These are phyloP conservation scores for Ophiostoma triangulosporum DNA, from an alignment of 2,329 filamentous ascomycete genomes.

Conservation along the genomic window DNA sequence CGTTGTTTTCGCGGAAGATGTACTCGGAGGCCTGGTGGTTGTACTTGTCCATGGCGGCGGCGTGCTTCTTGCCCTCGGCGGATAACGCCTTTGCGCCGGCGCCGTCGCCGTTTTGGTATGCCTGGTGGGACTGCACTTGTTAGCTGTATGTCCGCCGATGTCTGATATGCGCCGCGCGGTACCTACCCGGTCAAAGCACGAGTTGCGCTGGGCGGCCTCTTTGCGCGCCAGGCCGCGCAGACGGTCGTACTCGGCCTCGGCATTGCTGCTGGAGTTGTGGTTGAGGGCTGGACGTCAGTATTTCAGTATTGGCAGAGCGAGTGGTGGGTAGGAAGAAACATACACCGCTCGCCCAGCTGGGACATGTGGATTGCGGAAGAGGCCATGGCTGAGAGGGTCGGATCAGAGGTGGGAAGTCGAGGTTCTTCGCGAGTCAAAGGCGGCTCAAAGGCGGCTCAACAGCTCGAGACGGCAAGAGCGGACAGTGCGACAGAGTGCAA, in stretches of 20 bases:
- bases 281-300: constrained; percentile 50
- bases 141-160: background rate
- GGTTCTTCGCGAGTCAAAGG: too few relatives aligned
- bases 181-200: constrained; percentile 58
- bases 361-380: constrained; percentile 25
- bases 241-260: constrained; percentile 83
- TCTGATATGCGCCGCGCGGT: background rate
- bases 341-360: constrained; percentile 32
- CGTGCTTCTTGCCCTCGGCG: constrained; percentile 75
- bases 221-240: constrained; percentile 70
- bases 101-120: constrained; percentile 74
- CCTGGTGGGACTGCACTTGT: constrained; percentile 50
- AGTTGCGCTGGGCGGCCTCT: constrained; percentile 65
- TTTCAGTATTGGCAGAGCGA: background rate
- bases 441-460: background rate
- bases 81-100: constrained; percentile 71
- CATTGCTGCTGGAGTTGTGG: constrained; percentile 49
- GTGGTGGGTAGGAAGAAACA: constrained; percentile 12
- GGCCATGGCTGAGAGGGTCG: constrained; percentile 10
- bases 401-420: too few relatives aligned
- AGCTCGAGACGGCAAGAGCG: background rate
- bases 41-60: constrained; percentile 70
- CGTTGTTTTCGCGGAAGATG: constrained; percentile 94
- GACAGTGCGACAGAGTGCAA: background rate
- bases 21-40: constrained; percentile 85